Percentiles rank a stretch among this genome's conserved stretches.
phyloP scores from a whole-genome alignment of 495 filamentous ascomycete genomes.

The Ramalina intermedia region DNA sequence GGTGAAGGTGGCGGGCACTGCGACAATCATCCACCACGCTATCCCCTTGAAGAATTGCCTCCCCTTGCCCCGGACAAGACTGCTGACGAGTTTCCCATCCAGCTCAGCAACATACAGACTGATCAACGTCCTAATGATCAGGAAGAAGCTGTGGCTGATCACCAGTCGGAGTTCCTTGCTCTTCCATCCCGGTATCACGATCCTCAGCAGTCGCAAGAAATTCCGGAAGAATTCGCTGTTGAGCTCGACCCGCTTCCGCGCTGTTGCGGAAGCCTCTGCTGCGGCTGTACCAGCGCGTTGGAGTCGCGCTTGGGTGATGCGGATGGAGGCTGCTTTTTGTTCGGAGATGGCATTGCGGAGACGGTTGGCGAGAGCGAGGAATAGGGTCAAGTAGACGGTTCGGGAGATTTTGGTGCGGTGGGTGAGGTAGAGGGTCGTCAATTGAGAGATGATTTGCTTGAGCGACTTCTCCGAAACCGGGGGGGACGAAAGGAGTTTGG shows the following conservation, averaged over 20 bases:
- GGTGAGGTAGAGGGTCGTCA: constrained; percentile 63
- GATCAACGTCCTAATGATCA: constrained; percentile 77
- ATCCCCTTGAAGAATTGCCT: constrained; percentile 80
- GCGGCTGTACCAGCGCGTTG: constrained; percentile 37
- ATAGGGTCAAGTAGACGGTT: constrained; percentile 80
- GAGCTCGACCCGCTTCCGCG: constrained; percentile 75
- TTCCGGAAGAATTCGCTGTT: constrained; percentile 92
- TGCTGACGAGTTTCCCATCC: constrained; percentile 84
- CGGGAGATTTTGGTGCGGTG: constrained; percentile 85
- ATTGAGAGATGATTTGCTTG: constrained; percentile 54
- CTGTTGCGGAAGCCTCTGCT: constrained; percentile 24
- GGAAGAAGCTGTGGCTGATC: constrained; percentile 72
- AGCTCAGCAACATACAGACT: constrained; percentile 93
- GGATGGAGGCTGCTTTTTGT: constrained; percentile 73
- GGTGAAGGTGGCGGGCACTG: constrained; percentile 93
- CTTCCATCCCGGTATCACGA: constrained; percentile 78
- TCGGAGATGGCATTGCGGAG: constrained; percentile 83
- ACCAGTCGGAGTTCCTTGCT: constrained; percentile 80
- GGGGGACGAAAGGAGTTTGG: constrained; percentile 49
- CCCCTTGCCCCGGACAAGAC: constrained; percentile 77
- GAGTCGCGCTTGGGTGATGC: constrained; percentile 46
- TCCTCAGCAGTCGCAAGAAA: constrained; percentile 61
- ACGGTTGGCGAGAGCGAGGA: constrained; percentile 75
- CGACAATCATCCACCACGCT: constrained; percentile 97
- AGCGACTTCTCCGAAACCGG: constrained; percentile 52